Conservation (phyloP, 1,139 yeast genomes). For the Candida frijolesensis region DNA sequence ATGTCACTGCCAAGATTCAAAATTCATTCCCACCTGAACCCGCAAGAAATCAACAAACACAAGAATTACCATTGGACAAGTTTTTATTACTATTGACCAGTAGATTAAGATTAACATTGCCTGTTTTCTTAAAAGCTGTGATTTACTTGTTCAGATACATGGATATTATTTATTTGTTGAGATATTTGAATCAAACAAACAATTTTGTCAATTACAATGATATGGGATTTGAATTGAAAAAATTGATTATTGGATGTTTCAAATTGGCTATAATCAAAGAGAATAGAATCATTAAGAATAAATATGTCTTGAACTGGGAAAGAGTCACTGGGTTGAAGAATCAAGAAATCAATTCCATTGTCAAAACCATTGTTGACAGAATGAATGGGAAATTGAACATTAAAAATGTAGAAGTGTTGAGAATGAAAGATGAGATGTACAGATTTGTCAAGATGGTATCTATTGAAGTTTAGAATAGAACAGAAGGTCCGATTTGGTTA, state of each 20-base stretch:
- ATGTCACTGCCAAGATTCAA: slow-evolving; percentile 46
- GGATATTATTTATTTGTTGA: slow-evolving; percentile 49
- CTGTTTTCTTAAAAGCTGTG: slow-evolving; percentile 44
- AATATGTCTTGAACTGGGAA: slow-evolving; percentile 32
- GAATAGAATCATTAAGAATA: slow-evolving; percentile 15
- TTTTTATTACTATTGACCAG: slow-evolving; percentile 42
- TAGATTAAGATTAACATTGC: slow-evolving; percentile 39
- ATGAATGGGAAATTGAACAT: slow-evolving; percentile 48
- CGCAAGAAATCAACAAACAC: slow-evolving; percentile 23
- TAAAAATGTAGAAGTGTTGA: slow-evolving; percentile 39
- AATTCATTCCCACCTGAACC: slow-evolving; percentile 49
- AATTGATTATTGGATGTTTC: slow-evolving; percentile 48
- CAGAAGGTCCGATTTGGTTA: too few relatives aligned
- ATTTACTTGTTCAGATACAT: slow-evolving; percentile 51
- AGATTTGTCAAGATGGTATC: slow-evolving; percentile 50
- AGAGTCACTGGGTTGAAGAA: slow-evolving; percentile 41
- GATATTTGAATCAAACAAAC: slow-evolving; percentile 51
- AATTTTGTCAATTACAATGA: slow-evolving; percentile 46
- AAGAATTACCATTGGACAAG: slow-evolving; percentile 45
- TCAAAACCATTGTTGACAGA: slow-evolving; percentile 40
- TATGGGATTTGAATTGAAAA: slow-evolving; percentile 49
- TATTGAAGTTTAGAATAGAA: slow-evolving; percentile 24
- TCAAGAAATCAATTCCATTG: slow-evolving; percentile 40
- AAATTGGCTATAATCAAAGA: slow-evolving; percentile 43
- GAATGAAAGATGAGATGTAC: slow-evolving; percentile 43